Evolutionary conservation across 2,329 filamentous ascomycete species (phyloP).

Genomic region (Annulohypoxylon truncatum): DNA sequence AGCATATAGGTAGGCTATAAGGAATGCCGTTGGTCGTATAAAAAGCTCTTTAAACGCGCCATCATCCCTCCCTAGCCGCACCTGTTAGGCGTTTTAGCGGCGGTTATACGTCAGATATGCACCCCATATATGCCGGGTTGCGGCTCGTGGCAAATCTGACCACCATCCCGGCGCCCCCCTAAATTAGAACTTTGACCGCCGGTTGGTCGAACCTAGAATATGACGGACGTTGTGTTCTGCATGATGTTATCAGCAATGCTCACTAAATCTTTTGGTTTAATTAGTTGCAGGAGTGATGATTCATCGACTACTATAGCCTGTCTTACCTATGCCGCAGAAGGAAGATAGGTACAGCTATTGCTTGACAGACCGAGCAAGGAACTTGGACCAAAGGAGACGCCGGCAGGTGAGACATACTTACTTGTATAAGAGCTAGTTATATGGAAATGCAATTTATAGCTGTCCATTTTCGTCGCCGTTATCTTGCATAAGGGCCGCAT

Average conservation of each 20-base stretch:
- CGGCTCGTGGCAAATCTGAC: constrained; percentile 1
- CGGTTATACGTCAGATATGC: constrained; percentile 2
- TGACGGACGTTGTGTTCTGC: background rate
- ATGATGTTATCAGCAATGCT: background rate
- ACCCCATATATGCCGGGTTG: constrained; percentile 11
- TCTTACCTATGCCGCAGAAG: background rate
- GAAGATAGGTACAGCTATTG: background rate
- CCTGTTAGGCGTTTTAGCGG: background rate
- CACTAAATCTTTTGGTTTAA: background rate
- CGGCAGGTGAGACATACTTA: background rate
- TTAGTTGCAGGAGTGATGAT: background rate
- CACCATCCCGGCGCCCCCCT: background rate
- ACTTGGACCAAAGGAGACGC: background rate
- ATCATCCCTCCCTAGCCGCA: background rate
- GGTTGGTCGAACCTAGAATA: background rate
- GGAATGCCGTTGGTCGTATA: background rate
- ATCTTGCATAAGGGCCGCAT: background rate
- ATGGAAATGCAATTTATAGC: background rate
- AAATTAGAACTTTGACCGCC: background rate
- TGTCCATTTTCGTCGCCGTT: background rate
- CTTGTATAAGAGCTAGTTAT: background rate
- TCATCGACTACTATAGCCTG: background rate
- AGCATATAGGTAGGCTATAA: background rate
- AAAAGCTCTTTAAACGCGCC: background rate
- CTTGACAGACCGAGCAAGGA: background rate